These are phyloP conservation scores for Herpotrichia juniperi DNA, from an alignment of 2,329 filamentous ascomycete genomes.

Conservation along the genomic window DNA sequence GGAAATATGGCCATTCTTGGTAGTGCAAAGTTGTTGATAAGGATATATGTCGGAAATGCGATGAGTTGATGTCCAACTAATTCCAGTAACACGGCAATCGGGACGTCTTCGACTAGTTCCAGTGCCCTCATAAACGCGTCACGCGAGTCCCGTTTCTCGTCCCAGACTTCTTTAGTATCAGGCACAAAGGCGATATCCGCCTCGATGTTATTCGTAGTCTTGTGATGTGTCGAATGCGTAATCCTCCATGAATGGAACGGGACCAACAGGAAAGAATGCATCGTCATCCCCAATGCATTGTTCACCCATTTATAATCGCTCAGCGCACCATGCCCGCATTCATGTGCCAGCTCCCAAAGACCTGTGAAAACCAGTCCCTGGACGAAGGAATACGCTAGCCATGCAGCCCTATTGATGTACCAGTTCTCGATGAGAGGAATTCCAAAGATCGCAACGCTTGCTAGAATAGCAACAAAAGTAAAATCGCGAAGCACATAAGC, in stretches of 20 bases:
- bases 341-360: conserved; percentile 72
- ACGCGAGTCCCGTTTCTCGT: background rate
- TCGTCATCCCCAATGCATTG: conserved; percentile 64
- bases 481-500: conserved; percentile 3
- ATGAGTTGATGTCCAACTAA: conserved; percentile 3
- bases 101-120: conserved; percentile 62
- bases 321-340: conserved; percentile 72
- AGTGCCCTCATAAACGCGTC: conserved; percentile 31
- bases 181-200: conserved; percentile 57
- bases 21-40: conserved; percentile 5
- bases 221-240: conserved; percentile 71
- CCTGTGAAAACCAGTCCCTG: conserved; percentile 70
- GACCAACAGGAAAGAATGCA: conserved; percentile 68
- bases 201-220: conserved; percentile 69
- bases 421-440: background rate
- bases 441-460: background rate
- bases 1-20: background rate
- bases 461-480: background rate
- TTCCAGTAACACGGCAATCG: conserved; percentile 43
- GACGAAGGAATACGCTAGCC: conserved; percentile 64
- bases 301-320: conserved; percentile 61
- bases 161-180: conserved; percentile 1
- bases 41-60: conserved; percentile 2
- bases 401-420: conserved; percentile 28
- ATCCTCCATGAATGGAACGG: conserved; percentile 76